A percentile compares a stretch with the other conserved stretches of the same genome.
These are phyloP conservation scores for Curvularia sp. DNA, from an alignment of 2,329 filamentous ascomycete genomes.

Conservation along the genomic window DNA sequence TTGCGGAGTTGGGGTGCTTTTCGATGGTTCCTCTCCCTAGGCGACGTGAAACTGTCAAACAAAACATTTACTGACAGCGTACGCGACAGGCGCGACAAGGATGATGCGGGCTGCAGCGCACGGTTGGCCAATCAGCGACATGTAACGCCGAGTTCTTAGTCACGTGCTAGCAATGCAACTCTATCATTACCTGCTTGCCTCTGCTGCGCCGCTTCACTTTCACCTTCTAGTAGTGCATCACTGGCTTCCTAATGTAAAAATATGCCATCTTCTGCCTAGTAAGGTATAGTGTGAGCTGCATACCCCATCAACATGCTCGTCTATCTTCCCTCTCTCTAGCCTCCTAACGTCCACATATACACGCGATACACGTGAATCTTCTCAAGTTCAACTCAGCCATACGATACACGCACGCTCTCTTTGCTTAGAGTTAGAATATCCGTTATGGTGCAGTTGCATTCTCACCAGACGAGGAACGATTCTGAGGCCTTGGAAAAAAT, in stretches of 20 bases:
- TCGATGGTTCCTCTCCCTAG: conserved; percentile 13
- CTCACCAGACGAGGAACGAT: not conserved
- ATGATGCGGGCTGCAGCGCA: conserved; percentile 24
- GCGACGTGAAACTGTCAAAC: conserved; percentile 30
- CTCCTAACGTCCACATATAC: conserved; percentile 20
- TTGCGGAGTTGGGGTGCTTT: conserved; percentile 13
- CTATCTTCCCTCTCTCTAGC: conserved; percentile 21
- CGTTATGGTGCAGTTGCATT: not conserved
- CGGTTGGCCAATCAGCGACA: conserved; percentile 30
- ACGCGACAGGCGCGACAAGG: conserved; percentile 37
- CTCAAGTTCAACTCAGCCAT: not conserved
- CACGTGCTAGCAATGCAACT: conserved; percentile 15
- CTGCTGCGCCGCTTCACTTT: conserved; percentile 3
- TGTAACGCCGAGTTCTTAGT: conserved; percentile 15
- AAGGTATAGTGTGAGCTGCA: not conserved
- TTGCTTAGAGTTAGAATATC: too few relatives aligned
- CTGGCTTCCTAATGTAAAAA: conserved; percentile 1
- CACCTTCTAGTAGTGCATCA: not conserved
- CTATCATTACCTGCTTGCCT: conserved; percentile 7
- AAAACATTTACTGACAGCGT: conserved; percentile 32
- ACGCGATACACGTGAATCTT: conserved; percentile 28
- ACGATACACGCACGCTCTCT: not conserved
- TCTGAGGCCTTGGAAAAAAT: not conserved
- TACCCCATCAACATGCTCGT: conserved; percentile 24
- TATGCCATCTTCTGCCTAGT: not conserved